Base-by-base conservation (phyloP, 495 filamentous ascomycete genomes). In the Patellaria atrata region DNA sequence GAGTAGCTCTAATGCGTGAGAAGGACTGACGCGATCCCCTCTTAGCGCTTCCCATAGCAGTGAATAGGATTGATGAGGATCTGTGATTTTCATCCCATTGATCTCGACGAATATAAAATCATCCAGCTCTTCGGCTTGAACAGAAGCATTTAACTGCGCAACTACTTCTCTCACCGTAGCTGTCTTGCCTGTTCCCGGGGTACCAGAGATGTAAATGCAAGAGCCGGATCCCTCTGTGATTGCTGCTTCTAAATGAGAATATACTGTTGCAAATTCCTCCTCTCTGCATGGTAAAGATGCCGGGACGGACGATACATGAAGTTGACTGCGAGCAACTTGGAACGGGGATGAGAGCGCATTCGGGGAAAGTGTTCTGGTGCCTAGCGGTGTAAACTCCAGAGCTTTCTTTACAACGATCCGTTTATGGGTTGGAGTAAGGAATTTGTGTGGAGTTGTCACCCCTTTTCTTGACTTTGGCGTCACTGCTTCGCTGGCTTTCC, bases 31-130 rank as follows among this genome's bases (percentile, higher is more conserved):
- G 14, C 91, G 75, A 43, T 99, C 84, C 7, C 83, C 85, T 45
- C 82, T 85, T 45, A 99, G 59, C 0, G 87, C 89, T 61, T 99
- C 84, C 89, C 91, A 99, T 4, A 99, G 72, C 8, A 96, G 61
- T 3, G 82, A 77, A 57, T 99, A 99, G 0, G 87, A 80, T 54
- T 99, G 91, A 52, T 96, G 85, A 0, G 91, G 89, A 54, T 99
- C 91, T 0, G 91, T 89, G 47, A 96, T 80, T 64, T 94, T 96
- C 91, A 99, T 96, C 32, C 91, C 91, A 57, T 99, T 99, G 59
- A 99, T 96, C 57, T 99, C 91, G 43, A 96, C 86, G 44, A 96
- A 99, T 44, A 93, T 91, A 54, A 99, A 99, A 54, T 99, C 91
- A 47, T 96, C 91, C 33, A 99, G 72, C 58, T 96, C 86, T 52